These are phyloP conservation scores for Tirmania nivea DNA, from an alignment of 495 filamentous ascomycete species.

Conservation along the genomic window DNA sequence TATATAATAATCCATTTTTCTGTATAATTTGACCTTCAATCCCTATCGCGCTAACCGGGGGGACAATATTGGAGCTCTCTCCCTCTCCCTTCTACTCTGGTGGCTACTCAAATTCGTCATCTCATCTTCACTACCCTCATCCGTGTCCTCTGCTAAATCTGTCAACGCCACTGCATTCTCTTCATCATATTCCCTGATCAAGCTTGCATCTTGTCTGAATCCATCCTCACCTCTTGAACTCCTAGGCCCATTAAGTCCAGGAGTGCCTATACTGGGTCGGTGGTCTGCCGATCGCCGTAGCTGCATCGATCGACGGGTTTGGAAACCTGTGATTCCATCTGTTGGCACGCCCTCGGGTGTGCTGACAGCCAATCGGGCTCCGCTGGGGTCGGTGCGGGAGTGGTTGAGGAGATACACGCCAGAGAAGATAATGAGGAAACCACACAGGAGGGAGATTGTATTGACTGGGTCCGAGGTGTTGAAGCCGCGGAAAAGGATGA, in stretches of 20 bases:
- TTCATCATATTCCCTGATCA: slow-evolving; percentile 45
- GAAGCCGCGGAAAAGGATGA: slow-evolving; percentile 94
- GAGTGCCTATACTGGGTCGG: slow-evolving; percentile 29
- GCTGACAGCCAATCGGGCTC: slow-evolving; percentile 31
- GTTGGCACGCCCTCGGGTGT: slow-evolving; percentile 63
- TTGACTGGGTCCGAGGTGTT: slow-evolving; percentile 87
- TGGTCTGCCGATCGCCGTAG: slow-evolving; percentile 41
- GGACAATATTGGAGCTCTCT: not conserved
- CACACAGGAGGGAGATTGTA: slow-evolving; percentile 77
- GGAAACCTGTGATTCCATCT: slow-evolving; percentile 68
- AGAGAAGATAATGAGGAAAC: slow-evolving; percentile 90
- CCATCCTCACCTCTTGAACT: slow-evolving; percentile 26
- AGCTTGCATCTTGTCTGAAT: slow-evolving; percentile 30
- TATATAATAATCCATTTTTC: too few species aligned
- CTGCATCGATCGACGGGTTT: slow-evolving; percentile 86
- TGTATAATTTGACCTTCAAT: too few species aligned
- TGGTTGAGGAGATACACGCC: slow-evolving; percentile 95
- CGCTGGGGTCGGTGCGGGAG: slow-evolving; percentile 73
- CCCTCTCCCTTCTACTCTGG: not conserved
- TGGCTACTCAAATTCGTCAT: not conserved
- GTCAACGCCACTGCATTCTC: slow-evolving; percentile 37
- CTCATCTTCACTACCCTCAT: slow-evolving; percentile 25
- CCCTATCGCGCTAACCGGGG: not conserved
- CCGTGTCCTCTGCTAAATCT: slow-evolving; percentile 40
- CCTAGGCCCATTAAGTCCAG: slow-evolving; percentile 12